phyloP scores from a whole-genome alignment of 2,329 filamentous ascomycete species.

The Xylariales sp. region DNA sequence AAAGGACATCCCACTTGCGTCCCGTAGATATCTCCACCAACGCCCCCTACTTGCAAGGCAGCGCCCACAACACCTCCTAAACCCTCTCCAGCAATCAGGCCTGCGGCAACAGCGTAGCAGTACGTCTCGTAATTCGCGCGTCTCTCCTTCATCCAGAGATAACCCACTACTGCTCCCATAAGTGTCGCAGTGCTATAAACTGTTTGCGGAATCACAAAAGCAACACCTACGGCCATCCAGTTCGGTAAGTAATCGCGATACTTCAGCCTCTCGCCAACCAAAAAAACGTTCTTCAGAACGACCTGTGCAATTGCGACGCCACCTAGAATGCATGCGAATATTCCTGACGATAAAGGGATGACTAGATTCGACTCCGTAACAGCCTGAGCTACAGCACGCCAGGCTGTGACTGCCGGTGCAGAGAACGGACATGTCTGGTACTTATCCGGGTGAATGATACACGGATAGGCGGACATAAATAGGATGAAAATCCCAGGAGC shows the following conservation, averaged over 20 bases:
- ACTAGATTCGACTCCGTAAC: constrained; percentile 53
- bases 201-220: constrained; percentile 53
- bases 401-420: constrained; percentile 60
- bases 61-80: constrained; percentile 27
- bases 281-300: constrained; percentile 49
- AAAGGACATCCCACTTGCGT: constrained; percentile 4
- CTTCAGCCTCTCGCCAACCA: constrained; percentile 42
- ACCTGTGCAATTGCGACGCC: constrained; percentile 42
- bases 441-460: constrained; percentile 36
- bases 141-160: constrained; percentile 50
- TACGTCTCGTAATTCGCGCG: constrained; percentile 51
- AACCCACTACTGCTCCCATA: constrained; percentile 48
- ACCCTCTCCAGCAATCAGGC: constrained; percentile 59
- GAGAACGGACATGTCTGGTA: constrained; percentile 51
- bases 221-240: constrained; percentile 56
- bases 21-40: constrained; percentile 5
- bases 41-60: constrained; percentile 4
- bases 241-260: constrained; percentile 54
- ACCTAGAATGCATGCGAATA: constrained; percentile 53
- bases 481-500: constrained; percentile 64
- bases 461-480: constrained; percentile 64
- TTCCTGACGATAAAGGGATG: constrained; percentile 50
- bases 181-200: constrained; percentile 55
- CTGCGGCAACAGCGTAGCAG: constrained; percentile 55
- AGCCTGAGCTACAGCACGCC: constrained; percentile 60